These are phyloP conservation scores for Penicillium sp. DNA, from an alignment of 2,329 filamentous ascomycete species.

Conservation along the genomic window DNA sequence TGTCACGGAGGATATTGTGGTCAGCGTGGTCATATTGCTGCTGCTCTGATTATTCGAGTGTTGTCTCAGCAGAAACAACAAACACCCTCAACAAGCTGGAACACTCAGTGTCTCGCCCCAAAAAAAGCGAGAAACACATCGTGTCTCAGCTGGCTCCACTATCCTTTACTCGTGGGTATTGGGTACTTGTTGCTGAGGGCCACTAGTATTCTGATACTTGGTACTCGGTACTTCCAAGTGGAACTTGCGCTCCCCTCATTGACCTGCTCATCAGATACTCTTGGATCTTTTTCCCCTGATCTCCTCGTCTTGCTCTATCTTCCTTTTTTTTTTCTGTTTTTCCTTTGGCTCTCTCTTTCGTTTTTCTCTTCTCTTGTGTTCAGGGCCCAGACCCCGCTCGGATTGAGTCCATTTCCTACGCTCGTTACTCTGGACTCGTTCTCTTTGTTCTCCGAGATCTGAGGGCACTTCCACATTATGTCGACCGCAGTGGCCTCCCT, in stretches of 20 bases:
- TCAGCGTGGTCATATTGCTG: too few species aligned
- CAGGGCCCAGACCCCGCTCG: constrained; percentile 16
- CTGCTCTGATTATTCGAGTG: too few species aligned
- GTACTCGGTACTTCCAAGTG: too few species aligned
- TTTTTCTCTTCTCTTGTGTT: constrained; percentile 5
- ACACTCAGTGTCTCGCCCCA: constrained; percentile 1
- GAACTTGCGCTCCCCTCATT: not conserved
- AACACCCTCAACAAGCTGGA: not conserved
- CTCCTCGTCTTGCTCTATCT: not conserved
- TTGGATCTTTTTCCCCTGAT: not conserved
- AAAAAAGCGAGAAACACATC: constrained; percentile 29
- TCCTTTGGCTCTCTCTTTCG: constrained; percentile 10
- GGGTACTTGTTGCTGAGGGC: constrained; percentile 12
- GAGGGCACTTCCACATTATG: constrained; percentile 34
- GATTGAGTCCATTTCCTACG: constrained; percentile 15
- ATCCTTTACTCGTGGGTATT: constrained; percentile 18
- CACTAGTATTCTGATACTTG: not conserved
- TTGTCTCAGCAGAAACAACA: not conserved
- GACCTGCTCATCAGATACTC: not conserved
- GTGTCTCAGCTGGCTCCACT: constrained; percentile 33
- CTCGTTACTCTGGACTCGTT: constrained; percentile 8
- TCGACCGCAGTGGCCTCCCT: constrained; percentile 52
- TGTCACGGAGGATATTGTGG: too few species aligned
- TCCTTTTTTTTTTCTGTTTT: constrained; percentile 2
- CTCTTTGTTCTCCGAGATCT: not conserved